Evolutionary conservation across 2,329 filamentous ascomycete genomes (phyloP), one percentile per base, ranked within the genome.

Genomic region (Pseudogymnoascus sp.): DNA sequence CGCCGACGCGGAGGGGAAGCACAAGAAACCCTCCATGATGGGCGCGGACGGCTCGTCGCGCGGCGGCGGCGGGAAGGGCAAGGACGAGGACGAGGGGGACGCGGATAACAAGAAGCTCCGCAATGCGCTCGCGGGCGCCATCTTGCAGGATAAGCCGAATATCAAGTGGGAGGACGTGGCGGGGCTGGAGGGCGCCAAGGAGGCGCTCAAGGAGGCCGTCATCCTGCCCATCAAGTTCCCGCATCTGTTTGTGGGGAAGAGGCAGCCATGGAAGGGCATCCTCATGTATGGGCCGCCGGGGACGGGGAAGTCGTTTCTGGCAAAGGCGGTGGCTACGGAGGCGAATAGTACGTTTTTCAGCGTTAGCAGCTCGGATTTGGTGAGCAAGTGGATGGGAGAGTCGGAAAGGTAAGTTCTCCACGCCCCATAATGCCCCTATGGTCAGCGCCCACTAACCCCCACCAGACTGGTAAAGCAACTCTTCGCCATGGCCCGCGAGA

Each of bases 311-410:
- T 95, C 90, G 80, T 97, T 97, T 76, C 80, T 99, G 62, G 95
- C 95, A 66, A 99, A 97, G 77, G 95, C 95, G 2, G 93, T 99
- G 61, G 95, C 95, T 62, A 99, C 95, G 16, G 95, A 99, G 77
- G 95, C 95, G 64, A 97, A 99, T 77, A 97, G 93, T 77, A 97
- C 95, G 3, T 99, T 99, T 75, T 99, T 99, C 83, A 97, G 92
- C 73, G 93, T 99, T 68, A 96, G 91, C 78, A 96, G 91, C 81
- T 96, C 91, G 73, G 95, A 99, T 75, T 76, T 99, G 76, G 95
- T 99, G 65, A 96, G 91, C 76, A 99, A 99, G 75, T 99, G 95
- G 95, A 99, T 99, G 95, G 95, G 95, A 79, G 95, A 99, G 78
- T 96, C 90, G 81, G 95, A 99, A 85, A 86, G 92, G 91, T 96